phyloP scores from a whole-genome alignment of 176 grass and related monocot genomes.

The Coix lacrymajobi region DNA sequence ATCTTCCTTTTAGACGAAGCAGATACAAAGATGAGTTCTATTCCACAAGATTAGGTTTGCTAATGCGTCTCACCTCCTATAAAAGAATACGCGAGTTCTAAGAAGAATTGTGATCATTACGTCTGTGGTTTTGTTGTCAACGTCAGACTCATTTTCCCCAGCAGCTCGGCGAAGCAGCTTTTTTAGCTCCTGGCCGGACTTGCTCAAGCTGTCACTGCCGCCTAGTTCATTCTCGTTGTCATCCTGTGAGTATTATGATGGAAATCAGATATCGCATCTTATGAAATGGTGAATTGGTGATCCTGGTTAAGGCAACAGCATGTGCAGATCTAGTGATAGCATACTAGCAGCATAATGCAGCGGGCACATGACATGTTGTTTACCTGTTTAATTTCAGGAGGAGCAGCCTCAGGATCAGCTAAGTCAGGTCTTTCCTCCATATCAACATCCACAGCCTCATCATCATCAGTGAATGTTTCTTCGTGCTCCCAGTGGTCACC shows the following conservation, averaged over 20 bases:
- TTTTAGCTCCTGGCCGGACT: constrained; percentile 87
- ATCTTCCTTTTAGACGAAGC: constrained; percentile 55
- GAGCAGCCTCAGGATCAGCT: constrained; percentile 62
- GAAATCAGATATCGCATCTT: not conserved
- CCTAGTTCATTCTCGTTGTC: constrained; percentile 75
- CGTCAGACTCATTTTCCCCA: constrained; percentile 59
- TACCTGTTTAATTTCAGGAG: no score
- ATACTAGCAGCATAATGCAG: constrained; percentile 11
- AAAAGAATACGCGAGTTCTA: constrained; percentile 19
- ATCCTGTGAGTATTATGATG: constrained; percentile 44
- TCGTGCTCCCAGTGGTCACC: constrained; percentile 96
- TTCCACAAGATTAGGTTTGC: not conserved
- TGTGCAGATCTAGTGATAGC: constrained; percentile 4
- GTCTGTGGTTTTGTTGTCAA: constrained; percentile 49
- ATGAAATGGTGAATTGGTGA: not conserved
- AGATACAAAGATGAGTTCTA: constrained; percentile 13
- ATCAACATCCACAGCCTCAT: constrained; percentile 68
- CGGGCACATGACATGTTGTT: no score
- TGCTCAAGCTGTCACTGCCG: constrained; percentile 46
- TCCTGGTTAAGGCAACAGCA: constrained; percentile 11
- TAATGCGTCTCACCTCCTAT: not conserved
- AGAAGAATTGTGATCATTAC: constrained; percentile 39
- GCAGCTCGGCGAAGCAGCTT: constrained; percentile 58
- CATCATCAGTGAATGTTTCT: constrained; percentile 93
- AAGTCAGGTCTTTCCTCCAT: constrained; percentile 73